Base-by-base conservation (phyloP, 176 grass and related monocot species). In the Musa acuminata region DNA sequence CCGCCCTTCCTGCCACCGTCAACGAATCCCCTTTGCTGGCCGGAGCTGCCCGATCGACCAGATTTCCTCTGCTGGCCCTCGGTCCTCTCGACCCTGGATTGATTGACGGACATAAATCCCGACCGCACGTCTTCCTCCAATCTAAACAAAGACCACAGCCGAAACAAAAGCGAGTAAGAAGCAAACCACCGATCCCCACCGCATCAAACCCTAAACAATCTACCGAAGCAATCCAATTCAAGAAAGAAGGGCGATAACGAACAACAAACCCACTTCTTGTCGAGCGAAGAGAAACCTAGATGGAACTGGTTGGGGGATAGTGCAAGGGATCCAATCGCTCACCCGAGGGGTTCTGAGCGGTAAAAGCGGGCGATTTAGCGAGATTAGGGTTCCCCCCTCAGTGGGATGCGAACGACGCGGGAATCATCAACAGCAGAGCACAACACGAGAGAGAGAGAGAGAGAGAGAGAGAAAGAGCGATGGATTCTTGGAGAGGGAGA, bases 101-200 rank as follows among this genome's bases (percentile, higher is more conserved):
- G 64, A 55, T 79, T 69, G 64, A 79, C 14, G 79, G 93, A 97
- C 93, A 97, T 97, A 97, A 84, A 86, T 86, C 79, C 84, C 72
- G 66, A 60, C 77, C 49, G 74, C 69, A 26, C 58, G 78, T 73
- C 73, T 26, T 78, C 55, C 74, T 78, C 76, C 75, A 57, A 55
- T 74, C 51, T 53, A 35, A 57, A 17, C 8, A 29, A 57, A 9
- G 27, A 74, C 1, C 51, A 27, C 20, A 54, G 4, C 72, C 23
- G 11, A 57, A 53, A 55, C 11, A 27, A 78, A 73, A 59, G 48
- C 13, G 57, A 62, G 7, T 62, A 62, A 62, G 17, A 62, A 43
- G 35, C 35, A 43, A 43, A 43, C 35, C 35, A 43, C 35, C 35
- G 35, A 43, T 43, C 35, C 35, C 35, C 35, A 43, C 3, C 35